Conservation (phyloP, 2,329 filamentous ascomycete genomes). For the Colletotrichum coccodes region DNA sequence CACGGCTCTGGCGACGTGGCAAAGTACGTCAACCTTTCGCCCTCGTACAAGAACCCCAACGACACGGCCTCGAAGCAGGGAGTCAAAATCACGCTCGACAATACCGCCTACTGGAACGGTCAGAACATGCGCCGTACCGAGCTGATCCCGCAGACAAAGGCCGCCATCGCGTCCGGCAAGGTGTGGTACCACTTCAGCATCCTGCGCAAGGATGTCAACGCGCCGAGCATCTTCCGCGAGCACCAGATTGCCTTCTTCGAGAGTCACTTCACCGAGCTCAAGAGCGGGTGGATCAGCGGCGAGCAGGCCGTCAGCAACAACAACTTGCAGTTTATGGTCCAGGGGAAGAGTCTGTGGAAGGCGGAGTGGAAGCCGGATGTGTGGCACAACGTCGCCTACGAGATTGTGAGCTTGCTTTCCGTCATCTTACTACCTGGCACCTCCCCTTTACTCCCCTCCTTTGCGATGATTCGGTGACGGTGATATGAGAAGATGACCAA, state of each 20-base stretch:
- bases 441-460: neutral
- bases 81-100: slow-evolving; percentile 73
- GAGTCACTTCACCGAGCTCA: slow-evolving; percentile 80
- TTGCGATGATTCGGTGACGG: neutral
- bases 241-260: slow-evolving; percentile 75
- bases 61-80: slow-evolving; percentile 71
- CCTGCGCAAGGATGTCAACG: slow-evolving; percentile 66
- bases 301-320: slow-evolving; percentile 55
- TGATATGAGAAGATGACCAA: neutral
- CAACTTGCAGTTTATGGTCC: slow-evolving; percentile 72
- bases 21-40: slow-evolving; percentile 70
- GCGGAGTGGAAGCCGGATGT: slow-evolving; percentile 68
- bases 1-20: slow-evolving; percentile 68
- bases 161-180: slow-evolving; percentile 72
- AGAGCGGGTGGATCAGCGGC: slow-evolving; percentile 70
- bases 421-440: neutral
- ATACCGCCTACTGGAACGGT: slow-evolving; percentile 76
- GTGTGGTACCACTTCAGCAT: slow-evolving; percentile 80
- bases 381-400: slow-evolving; percentile 82
- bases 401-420: slow-evolving; percentile 58
- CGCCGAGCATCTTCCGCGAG: slow-evolving; percentile 70
- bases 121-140: slow-evolving; percentile 79
- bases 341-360: slow-evolving; percentile 70
- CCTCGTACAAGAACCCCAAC: slow-evolving; percentile 72
- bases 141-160: slow-evolving; percentile 76